Evolutionary conservation across 106 monocot species (phyloP).

Genomic region (Dendrobium nobile): DNA sequence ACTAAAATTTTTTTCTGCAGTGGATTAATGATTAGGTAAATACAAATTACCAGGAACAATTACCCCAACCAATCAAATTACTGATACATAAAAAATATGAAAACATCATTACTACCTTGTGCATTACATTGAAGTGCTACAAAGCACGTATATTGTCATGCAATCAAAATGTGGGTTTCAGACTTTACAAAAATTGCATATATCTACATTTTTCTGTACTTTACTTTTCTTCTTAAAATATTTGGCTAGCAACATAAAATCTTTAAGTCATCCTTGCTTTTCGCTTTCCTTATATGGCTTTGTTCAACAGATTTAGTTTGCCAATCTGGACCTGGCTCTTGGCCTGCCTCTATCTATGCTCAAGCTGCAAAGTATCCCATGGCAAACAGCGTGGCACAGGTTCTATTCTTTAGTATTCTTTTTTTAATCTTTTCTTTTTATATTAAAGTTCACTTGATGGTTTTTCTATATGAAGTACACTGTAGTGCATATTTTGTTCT

Average conservation of each 20-base stretch:
- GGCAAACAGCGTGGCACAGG: conserved; percentile 98
- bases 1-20: neutral
- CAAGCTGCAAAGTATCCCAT: conserved; percentile 86
- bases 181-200: neutral
- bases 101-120: neutral
- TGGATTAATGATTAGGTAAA: neutral
- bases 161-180: neutral
- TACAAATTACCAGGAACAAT: neutral
- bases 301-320: conserved; percentile 78
- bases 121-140: neutral
- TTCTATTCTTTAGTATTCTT: conserved; percentile 20
- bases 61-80: neutral
- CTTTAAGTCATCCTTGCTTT: neutral
- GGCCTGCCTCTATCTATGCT: conserved; percentile 82
- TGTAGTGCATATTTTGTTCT: neutral
- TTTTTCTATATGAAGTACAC: neutral
- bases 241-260: neutral
- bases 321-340: conserved; percentile 94
- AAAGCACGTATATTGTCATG: neutral
- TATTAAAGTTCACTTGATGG: neutral
- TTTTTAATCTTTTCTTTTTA: neutral
- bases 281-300: conserved; percentile 5
- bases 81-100: neutral
- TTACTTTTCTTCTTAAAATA: neutral
- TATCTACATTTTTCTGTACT: neutral